Conservation (phyloP, 2,329 filamentous ascomycete species). For the Botrytis medusae region DNA sequence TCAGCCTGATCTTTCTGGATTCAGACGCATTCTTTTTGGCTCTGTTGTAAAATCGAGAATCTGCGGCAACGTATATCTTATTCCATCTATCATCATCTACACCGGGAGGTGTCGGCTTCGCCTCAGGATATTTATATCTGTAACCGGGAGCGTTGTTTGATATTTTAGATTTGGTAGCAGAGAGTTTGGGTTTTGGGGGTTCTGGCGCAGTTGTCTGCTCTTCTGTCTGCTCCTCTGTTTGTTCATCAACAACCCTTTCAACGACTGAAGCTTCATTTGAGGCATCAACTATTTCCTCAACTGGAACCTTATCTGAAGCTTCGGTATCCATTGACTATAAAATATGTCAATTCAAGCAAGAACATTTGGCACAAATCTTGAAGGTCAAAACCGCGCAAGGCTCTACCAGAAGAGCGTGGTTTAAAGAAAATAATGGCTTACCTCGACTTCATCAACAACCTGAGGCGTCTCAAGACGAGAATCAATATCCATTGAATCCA, state of each 20-base stretch:
- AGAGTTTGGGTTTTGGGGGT: background rate
- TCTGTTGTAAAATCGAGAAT: slow-evolving; percentile 38
- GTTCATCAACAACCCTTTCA: background rate
- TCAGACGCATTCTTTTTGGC: slow-evolving; percentile 33
- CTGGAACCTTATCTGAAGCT: background rate
- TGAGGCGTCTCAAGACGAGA: background rate
- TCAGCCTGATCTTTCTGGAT: slow-evolving; percentile 33
- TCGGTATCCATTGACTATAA: background rate
- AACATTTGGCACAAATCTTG: background rate
- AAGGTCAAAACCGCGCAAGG: slow-evolving; percentile 9
- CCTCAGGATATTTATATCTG: slow-evolving; percentile 40
- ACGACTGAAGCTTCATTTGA: background rate
- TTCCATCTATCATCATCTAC: slow-evolving; percentile 38
- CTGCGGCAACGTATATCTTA: slow-evolving; percentile 38
- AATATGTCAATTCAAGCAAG: slow-evolving; percentile 4
- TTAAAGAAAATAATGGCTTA: background rate
- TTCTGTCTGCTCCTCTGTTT: background rate
- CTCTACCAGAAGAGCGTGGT: background rate
- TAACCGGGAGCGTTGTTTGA: slow-evolving; percentile 32
- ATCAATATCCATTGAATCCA: slow-evolving; percentile 21
- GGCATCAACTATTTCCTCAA: background rate
- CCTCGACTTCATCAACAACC: background rate
- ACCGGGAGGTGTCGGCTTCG: slow-evolving; percentile 36
- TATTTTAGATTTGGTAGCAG: slow-evolving; percentile 8
- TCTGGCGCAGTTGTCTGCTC: background rate